Conservation (phyloP, 352 stramenopile species). For the Pseudoperonospora humuli region DNA sequence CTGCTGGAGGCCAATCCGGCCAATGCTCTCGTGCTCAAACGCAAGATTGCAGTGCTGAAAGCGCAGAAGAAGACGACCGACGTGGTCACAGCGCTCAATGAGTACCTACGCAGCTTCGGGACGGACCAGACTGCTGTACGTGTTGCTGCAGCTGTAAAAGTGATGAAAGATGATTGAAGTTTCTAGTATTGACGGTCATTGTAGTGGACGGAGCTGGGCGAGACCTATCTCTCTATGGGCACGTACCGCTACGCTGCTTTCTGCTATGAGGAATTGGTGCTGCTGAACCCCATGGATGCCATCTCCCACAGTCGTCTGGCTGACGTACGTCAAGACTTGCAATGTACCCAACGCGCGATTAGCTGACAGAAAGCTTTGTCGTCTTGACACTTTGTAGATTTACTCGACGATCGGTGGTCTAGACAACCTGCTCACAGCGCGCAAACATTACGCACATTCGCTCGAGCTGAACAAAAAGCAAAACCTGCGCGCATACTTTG, state of each 20-base stretch:
- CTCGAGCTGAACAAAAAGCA: conserved; percentile 58
- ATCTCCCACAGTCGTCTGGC: conserved; percentile 55
- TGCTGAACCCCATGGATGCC: conserved; percentile 61
- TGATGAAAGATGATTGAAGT: not conserved
- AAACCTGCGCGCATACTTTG: conserved; percentile 47
- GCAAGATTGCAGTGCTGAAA: conserved; percentile 58
- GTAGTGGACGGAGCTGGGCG: conserved; percentile 55
- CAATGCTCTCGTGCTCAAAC: conserved; percentile 54
- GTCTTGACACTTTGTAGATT: conserved; percentile 19
- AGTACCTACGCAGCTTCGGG: conserved; percentile 47
- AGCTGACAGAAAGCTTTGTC: not conserved
- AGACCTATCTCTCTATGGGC: conserved; percentile 45
- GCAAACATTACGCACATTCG: conserved; percentile 66
- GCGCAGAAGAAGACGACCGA: conserved; percentile 54
- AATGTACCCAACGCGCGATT: not conserved
- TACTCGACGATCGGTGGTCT: conserved; percentile 58
- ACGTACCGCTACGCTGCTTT: conserved; percentile 55
- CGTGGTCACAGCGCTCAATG: conserved; percentile 47
- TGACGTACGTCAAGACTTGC: conserved; percentile 30
- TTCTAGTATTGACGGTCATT: conserved; percentile 2
- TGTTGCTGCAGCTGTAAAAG: not conserved
- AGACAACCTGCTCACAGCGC: conserved; percentile 46
- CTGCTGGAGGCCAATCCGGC: conserved; percentile 47
- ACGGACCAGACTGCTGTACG: conserved; percentile 46
- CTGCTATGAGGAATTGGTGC: conserved; percentile 67